Evolutionary conservation across 768 basidiomycete genomes (phyloP).

Genomic region (Fomitopsis serialis): DNA sequence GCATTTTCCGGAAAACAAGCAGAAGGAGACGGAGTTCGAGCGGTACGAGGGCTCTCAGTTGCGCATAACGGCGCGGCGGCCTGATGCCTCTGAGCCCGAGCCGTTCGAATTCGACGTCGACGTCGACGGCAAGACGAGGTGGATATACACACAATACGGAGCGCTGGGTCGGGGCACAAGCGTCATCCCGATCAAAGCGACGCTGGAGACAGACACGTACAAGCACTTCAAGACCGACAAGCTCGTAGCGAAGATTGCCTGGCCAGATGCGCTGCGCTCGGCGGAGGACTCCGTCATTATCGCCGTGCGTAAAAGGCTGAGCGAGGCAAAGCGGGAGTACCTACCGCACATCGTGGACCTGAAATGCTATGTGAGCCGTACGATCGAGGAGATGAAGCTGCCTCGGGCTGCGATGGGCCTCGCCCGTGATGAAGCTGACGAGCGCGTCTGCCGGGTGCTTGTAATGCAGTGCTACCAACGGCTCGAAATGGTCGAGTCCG

Average conservation of each 20-base stretch:
- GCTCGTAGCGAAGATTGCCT: background rate
- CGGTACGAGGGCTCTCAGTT: background rate
- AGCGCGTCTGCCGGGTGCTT: background rate
- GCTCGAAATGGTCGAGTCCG: background rate
- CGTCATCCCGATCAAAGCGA: background rate
- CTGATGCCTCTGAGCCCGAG: background rate
- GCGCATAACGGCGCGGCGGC: background rate
- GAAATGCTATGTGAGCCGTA: background rate
- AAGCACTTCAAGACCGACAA: background rate
- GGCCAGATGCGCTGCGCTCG: background rate
- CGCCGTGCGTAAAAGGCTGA: background rate
- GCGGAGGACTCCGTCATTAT: background rate
- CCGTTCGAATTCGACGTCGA: background rate
- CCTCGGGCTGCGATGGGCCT: background rate
- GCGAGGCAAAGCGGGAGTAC: background rate
- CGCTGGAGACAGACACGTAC: background rate
- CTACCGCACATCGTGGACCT: conserved; percentile 2
- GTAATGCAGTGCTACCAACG: background rate
- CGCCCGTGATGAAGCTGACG: background rate
- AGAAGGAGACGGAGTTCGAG: background rate
- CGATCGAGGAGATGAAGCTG: background rate
- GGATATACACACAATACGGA: background rate
- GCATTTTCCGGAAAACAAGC: background rate
- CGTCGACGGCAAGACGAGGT: background rate
- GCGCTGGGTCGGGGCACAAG: background rate